Evolutionary conservation across 441 rosid species (phyloP), one percentile per base, ranked within the genome.

Genomic region (Omphalea diandra): DNA sequence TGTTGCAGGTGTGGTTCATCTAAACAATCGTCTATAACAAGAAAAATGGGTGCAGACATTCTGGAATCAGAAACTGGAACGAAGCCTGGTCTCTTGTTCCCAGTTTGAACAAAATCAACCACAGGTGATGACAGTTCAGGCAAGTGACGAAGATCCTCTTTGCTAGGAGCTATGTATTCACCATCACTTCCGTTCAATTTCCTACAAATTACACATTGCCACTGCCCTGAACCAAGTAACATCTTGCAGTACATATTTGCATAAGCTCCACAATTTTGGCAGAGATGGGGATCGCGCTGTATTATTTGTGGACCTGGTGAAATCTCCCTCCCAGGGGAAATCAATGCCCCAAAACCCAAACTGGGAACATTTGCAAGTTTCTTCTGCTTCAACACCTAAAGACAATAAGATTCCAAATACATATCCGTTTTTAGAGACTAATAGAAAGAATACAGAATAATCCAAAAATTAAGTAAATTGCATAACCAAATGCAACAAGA

Each of bases 1-100:
- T 95, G 97, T 83, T 88, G 97, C 78, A 95, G 84, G 82, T 95
- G 95, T 4, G 89, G 87, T 84, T 95, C 99, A 81, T 93, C 99
- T 77, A 95, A 83, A 83, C 97, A 90, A 73, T 90, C 98, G 69
- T 93, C 97, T 50, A 95, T 88, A 44, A 95, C 94, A 81, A 95
- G 99, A 46, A 90, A 77, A 46, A 87, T 82, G 14, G 98, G 98
- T 60, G 97, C 95, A 77, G 93, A 87, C 68, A 86, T 83, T 72
- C 94, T 84, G 38, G 90, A 89, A 81, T 93, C 99, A 72, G 97
- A 83, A 72, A 90, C 95, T 40, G 97, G 97, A 82, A 93, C 73
- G 77, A 88, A 95, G 65, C 96, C 88, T 53, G 95, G 86, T 69
- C 94, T 88, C 72, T 82, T 90, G 81, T 88, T 93, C 80, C 96